Evolutionary conservation across 768 basidiomycete species (phyloP).

Genomic region (Chlorophyllum brunneum): DNA sequence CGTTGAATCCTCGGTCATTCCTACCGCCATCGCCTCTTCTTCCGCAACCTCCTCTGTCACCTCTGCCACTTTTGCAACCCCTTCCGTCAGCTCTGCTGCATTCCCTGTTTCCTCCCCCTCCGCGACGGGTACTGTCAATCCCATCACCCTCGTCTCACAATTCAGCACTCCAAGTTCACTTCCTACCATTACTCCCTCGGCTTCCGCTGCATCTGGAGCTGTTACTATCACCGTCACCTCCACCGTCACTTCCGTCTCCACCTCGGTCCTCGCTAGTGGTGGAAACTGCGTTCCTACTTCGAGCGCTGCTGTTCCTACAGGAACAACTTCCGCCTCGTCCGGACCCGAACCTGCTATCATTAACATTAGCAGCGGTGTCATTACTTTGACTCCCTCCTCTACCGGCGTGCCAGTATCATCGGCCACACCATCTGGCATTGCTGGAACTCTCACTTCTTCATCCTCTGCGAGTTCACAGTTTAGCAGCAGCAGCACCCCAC

Average conservation of each 20-base stretch:
- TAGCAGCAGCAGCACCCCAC: neutral
- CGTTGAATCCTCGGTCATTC: neutral
- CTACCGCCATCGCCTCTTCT: slow-evolving; percentile 9
- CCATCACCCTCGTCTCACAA: slow-evolving; percentile 11
- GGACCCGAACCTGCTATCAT: too few relatives aligned
- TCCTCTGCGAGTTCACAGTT: neutral
- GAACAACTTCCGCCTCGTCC: neutral
- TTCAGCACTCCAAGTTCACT: neutral
- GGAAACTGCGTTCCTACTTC: neutral
- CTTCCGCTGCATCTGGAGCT: slow-evolving; percentile 21
- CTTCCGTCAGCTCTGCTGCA: slow-evolving; percentile 11
- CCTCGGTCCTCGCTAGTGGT: slow-evolving; percentile 6
- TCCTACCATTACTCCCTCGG: neutral
- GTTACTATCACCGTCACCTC: slow-evolving; percentile 30
- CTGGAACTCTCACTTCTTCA: too few relatives aligned
- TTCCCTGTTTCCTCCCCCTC: slow-evolving; percentile 11
- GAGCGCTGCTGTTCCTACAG: neutral
- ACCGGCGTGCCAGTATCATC: too few relatives aligned
- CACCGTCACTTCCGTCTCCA: slow-evolving; percentile 12
- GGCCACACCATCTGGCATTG: too few relatives aligned
- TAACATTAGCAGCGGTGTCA: too few relatives aligned
- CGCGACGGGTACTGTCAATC: slow-evolving; percentile 12
- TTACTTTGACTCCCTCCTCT: too few relatives aligned
- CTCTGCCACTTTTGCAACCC: neutral
- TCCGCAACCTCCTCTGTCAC: slow-evolving; percentile 2